phyloP scores from a whole-genome alignment of 202 grass and related monocot species.

The Panicum virgatum region DNA sequence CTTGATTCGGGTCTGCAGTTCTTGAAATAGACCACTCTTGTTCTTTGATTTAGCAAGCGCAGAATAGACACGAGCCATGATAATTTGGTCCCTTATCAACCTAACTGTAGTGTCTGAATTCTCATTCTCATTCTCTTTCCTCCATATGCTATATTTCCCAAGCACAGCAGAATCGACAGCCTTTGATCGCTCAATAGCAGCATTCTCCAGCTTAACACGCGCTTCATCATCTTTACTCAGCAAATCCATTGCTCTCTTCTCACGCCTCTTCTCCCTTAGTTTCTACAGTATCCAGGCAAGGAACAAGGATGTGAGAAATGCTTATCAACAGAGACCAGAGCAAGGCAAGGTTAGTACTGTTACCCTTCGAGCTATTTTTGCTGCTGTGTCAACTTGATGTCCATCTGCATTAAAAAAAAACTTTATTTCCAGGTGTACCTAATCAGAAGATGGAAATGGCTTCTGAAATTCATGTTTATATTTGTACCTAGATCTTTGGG shows the following conservation, averaged over 20 bases:
- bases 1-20: slow-evolving; percentile 76
- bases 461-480: slow-evolving; percentile 19
- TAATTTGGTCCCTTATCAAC: slow-evolving; percentile 96
- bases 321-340: slow-evolving; percentile 9
- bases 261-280: slow-evolving; percentile 86
- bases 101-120: slow-evolving; percentile 95
- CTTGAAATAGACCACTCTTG: slow-evolving; percentile 70
- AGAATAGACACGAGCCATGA: slow-evolving; percentile 93
- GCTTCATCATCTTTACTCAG: slow-evolving; percentile 84
- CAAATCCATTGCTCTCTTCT: slow-evolving; percentile 84
- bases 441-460: slow-evolving; percentile 18
- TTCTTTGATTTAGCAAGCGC: slow-evolving; percentile 73
- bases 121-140: slow-evolving; percentile 92
- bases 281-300: slow-evolving; percentile 50
- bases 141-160: slow-evolving; percentile 98
- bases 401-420: slow-evolving; percentile 50
- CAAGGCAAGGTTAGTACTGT: slow-evolving; percentile 15
- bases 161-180: slow-evolving; percentile 88
- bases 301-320: background rate
- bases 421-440: slow-evolving; percentile 12
- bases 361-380: slow-evolving; percentile 82
- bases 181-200: slow-evolving; percentile 89
- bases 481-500: slow-evolving; percentile 59
- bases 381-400: slow-evolving; percentile 55
- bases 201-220: slow-evolving; percentile 87